Percentiles rank a stretch among this genome's conserved stretches.
phyloP scores from a whole-genome alignment of 192 early-diverging fungal genomes.

The Gonapodya prolifera region DNA sequence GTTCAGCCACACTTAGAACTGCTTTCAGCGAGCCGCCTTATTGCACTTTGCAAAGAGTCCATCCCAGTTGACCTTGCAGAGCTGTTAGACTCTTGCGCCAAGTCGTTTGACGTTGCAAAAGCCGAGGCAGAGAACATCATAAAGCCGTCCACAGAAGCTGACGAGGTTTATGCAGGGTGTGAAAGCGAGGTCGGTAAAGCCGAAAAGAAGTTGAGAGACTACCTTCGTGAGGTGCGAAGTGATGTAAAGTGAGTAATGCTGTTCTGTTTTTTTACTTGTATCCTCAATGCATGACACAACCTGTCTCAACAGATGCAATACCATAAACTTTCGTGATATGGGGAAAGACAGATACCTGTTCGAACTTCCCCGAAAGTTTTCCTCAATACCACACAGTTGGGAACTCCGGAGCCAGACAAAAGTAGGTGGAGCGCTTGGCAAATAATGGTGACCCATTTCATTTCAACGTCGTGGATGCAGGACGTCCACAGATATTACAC shows the following conservation, averaged over 20 bases:
- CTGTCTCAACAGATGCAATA: slow-evolving; percentile 26
- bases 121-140: slow-evolving; percentile 46
- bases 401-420: slow-evolving; percentile 62
- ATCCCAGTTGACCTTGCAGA: slow-evolving; percentile 38
- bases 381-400: slow-evolving; percentile 63
- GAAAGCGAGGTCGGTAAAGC: slow-evolving; percentile 37
- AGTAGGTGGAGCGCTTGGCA: slow-evolving; percentile 22
- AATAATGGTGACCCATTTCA: background rate
- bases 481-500: slow-evolving; percentile 77
- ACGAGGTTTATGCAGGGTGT: slow-evolving; percentile 66
- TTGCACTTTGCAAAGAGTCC: slow-evolving; percentile 25
- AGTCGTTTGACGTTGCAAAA: slow-evolving; percentile 58
- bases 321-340: slow-evolving; percentile 71
- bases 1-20: slow-evolving; percentile 18
- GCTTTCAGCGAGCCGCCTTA: slow-evolving; percentile 46
- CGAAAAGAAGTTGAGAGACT: slow-evolving; percentile 49
- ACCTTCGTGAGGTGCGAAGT: slow-evolving; percentile 51
- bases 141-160: slow-evolving; percentile 57
- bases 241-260: slow-evolving; percentile 36
- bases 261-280: background rate
- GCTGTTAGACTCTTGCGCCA: slow-evolving; percentile 54
- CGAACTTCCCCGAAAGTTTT: slow-evolving; percentile 64
- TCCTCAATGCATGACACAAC: background rate
- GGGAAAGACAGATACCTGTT: slow-evolving; percentile 94
- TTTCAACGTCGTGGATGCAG: slow-evolving; percentile 18